Conservation (phyloP, 2,329 filamentous ascomycete genomes). For the Aureobasidium sp. region DNA sequence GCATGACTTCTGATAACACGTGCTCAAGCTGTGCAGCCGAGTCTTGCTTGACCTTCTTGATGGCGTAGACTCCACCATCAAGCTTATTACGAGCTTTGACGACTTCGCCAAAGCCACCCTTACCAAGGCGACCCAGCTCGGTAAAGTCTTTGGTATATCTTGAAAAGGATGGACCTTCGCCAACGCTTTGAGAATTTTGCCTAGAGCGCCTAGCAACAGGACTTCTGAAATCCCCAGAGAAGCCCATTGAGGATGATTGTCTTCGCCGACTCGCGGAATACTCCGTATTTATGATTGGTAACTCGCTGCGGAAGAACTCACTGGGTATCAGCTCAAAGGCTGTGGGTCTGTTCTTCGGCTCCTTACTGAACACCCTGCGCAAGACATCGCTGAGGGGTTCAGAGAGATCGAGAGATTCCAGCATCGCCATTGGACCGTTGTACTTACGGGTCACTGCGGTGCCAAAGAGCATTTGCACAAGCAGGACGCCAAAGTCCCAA, state of each 20-base stretch:
- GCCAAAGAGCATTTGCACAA: constrained; percentile 91
- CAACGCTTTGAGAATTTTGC: constrained; percentile 23
- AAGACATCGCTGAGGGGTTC: constrained; percentile 71
- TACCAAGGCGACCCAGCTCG: constrained; percentile 79
- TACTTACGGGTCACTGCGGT: constrained; percentile 67
- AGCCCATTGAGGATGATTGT: constrained; percentile 11
- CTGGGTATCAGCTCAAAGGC: constrained; percentile 64
- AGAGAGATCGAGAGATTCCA: constrained; percentile 64
- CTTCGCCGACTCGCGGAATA: constrained; percentile 4
- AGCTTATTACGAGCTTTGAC: constrained; percentile 92
- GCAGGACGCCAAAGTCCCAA: constrained; percentile 88
- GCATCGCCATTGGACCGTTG: constrained; percentile 66
- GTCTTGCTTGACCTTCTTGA: constrained; percentile 89
- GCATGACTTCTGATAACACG: constrained; percentile 73
- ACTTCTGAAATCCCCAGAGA: constrained; percentile 18
- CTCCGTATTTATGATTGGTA: constrained; percentile 29
- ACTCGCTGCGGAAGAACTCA: constrained; percentile 45
- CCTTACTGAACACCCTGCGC: constrained; percentile 72
- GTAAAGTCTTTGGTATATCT: constrained; percentile 85
- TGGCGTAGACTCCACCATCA: constrained; percentile 86
- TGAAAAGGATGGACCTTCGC: constrained; percentile 37
- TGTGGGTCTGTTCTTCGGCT: constrained; percentile 74
- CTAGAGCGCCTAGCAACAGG: constrained; percentile 22
- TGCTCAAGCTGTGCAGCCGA: constrained; percentile 66
- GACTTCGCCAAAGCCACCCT: constrained; percentile 92